These are phyloP conservation scores for Ophiostoma sp. DNA, from an alignment of 2,329 filamentous ascomycete genomes.

Conservation along the genomic window DNA sequence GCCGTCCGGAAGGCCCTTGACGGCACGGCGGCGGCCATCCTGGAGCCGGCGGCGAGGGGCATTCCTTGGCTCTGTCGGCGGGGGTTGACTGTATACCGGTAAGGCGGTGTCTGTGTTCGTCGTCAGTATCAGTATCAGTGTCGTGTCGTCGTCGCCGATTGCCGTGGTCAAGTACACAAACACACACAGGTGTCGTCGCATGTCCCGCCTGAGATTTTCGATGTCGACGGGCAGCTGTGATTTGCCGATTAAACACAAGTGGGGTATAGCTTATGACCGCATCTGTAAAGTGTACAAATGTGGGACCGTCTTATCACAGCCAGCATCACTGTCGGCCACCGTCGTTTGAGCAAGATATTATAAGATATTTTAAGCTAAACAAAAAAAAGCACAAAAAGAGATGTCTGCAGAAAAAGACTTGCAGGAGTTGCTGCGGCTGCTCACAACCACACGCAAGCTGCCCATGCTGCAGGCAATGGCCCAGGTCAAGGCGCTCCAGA, in stretches of 20 bases:
- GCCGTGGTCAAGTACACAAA: too few relatives aligned
- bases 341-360: too few relatives aligned
- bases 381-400: background rate
- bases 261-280: constrained; percentile 3
- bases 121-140: background rate
- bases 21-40: constrained; percentile 4
- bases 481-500: constrained; percentile 54
- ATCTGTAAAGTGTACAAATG: background rate
- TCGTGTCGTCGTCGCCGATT: background rate
- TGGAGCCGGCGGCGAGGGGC: background rate
- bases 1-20: background rate
- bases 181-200: background rate
- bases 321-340: background rate
- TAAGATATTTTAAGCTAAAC: background rate
- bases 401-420: constrained; percentile 48
- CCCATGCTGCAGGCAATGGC: constrained; percentile 56
- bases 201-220: constrained; percentile 7
- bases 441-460: constrained; percentile 52
- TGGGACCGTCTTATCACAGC: background rate
- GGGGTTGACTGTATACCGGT: background rate
- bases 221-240: background rate
- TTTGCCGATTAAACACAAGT: background rate
- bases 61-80: background rate
- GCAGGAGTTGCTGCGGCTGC: constrained; percentile 55
- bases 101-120: background rate